phyloP scores from a whole-genome alignment of 257 asterid species.

The Cynanchum wilfordii region DNA sequence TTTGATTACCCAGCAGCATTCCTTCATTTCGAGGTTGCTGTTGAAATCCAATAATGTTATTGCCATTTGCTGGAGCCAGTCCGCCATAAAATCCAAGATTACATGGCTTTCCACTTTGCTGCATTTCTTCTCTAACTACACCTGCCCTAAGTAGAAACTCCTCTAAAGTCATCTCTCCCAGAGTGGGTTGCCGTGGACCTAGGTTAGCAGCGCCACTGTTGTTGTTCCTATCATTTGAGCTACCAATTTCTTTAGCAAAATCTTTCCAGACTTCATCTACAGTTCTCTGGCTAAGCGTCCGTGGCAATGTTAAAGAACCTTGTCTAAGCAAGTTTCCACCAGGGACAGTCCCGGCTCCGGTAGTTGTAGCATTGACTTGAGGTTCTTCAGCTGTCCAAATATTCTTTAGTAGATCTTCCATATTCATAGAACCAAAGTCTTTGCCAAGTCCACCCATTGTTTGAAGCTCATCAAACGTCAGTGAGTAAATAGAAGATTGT shows the following conservation, averaged over 20 bases:
- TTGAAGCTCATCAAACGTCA: slow-evolving; percentile 90
- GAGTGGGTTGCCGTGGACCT: slow-evolving; percentile 56
- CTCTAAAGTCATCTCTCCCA: slow-evolving; percentile 83
- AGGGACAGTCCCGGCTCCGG: slow-evolving; percentile 28
- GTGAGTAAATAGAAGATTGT: slow-evolving; percentile 68
- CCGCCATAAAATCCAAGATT: slow-evolving; percentile 33
- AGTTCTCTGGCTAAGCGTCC: slow-evolving; percentile 76
- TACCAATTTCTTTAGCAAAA: slow-evolving; percentile 44
- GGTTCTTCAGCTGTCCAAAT: slow-evolving; percentile 88
- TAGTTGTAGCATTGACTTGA: slow-evolving; percentile 38
- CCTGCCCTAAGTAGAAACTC: slow-evolving; percentile 75
- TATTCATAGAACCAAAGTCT: slow-evolving; percentile 89
- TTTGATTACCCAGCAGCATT: slow-evolving; percentile 37
- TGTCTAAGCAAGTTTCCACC: slow-evolving; percentile 72
- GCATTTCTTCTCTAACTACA: slow-evolving; percentile 70
- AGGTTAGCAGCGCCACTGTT: slow-evolving; percentile 30
- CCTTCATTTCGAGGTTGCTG: slow-evolving; percentile 35
- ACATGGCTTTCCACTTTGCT: slow-evolving; percentile 31
- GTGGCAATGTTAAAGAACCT: slow-evolving; percentile 81
- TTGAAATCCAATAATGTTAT: slow-evolving; percentile 29
- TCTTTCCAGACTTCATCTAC: slow-evolving; percentile 92
- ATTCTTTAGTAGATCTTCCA: slow-evolving; percentile 87
- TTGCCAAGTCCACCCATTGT: slow-evolving; percentile 70
- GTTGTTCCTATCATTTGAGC: slow-evolving; percentile 32
- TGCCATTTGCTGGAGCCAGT: slow-evolving; percentile 48